Base-by-base conservation (phyloP, 257 asterid genomes). In the Solanum tarapatanum region DNA sequence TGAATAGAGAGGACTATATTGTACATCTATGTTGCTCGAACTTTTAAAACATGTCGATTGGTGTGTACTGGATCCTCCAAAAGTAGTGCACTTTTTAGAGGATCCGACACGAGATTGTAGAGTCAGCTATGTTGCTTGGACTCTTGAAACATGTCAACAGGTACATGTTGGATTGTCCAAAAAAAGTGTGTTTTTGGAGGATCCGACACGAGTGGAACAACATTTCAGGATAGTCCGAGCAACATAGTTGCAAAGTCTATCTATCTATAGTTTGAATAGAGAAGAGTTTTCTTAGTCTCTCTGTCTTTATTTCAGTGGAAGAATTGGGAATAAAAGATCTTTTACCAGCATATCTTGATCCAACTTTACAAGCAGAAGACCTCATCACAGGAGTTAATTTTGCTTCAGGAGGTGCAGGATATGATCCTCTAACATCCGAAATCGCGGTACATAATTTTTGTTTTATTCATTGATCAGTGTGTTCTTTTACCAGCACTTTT, bases 381-480 rank as follows among this genome's bases (percentile, higher is more conserved):
- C 93, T 94, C 51, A 62, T 36, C 17, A 93, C 91, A 1, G 98
- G 98, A 24, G 98, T 94, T 10, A 93, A 94, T 88, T 94, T 94
- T 82, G 96, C 95, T 82, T 92, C 98, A 2, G 98, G 98, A 35
- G 98, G 93, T 30, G 73, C 88, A 26, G 98, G 98, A 37, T 94
- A 60, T 28, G 94, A 92, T 86, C 93, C 95, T 64, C 88, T 84
- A 75, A 94, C 93, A 58, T 37, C 91, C 28, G 14, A 9, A 33
- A 0, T 89, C 32, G 89, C 70, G 84, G 93, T 91, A 86, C 11
- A 43, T 79, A 11, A 7, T 82, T 19, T 58, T 39, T 88, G 6
- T 43, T 86, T 79, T 48, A 17, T 19, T 17, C 41, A 10, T 80
- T 48, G 6, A 24, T 80, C n/a, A 4, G 39, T 80, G 21, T 80